These are phyloP conservation scores for Monascus ruber DNA, from an alignment of 2,329 filamentous ascomycete species.

Conservation along the genomic window DNA sequence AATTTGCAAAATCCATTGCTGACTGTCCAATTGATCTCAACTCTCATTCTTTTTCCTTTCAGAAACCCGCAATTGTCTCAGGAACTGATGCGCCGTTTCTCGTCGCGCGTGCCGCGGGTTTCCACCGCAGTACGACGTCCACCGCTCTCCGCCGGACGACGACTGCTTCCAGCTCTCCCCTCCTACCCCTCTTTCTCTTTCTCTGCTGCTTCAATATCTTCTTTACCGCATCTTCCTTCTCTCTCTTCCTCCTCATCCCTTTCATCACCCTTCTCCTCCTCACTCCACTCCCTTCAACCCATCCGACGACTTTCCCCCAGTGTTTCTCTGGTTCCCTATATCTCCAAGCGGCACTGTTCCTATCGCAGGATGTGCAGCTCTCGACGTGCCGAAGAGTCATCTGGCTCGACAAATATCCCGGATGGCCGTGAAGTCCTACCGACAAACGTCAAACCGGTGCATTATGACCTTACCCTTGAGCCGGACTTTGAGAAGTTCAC, in stretches of 20 bases:
- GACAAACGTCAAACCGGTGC: slow-evolving; percentile 77
- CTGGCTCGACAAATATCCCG: slow-evolving; percentile 47
- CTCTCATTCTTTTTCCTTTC: slow-evolving; percentile 1
- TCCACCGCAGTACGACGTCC: slow-evolving; percentile 19
- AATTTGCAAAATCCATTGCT: too few species aligned
- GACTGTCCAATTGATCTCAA: not conserved
- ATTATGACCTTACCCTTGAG: slow-evolving; percentile 87
- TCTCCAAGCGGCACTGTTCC: slow-evolving; percentile 53
- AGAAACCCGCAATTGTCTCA: slow-evolving; percentile 4
- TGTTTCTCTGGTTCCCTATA: slow-evolving; percentile 18
- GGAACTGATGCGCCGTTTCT: slow-evolving; percentile 22
- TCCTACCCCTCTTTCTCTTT: slow-evolving; percentile 7
- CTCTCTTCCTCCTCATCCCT: slow-evolving; percentile 10
- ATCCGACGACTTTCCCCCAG: slow-evolving; percentile 11
- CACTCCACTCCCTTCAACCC: slow-evolving; percentile 5
- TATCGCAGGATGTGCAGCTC: slow-evolving; percentile 67
- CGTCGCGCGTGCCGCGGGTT: slow-evolving; percentile 23
- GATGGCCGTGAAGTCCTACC: slow-evolving; percentile 75
- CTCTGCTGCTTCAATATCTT: slow-evolving; percentile 6
- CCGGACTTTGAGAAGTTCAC: slow-evolving; percentile 80
- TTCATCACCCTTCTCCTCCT: slow-evolving; percentile 8
- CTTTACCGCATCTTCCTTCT: slow-evolving; percentile 11
- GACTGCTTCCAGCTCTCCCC: slow-evolving; percentile 15
- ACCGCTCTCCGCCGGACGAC: slow-evolving; percentile 15
- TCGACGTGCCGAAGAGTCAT: slow-evolving; percentile 43